Base-by-base conservation (phyloP, 1,139 yeast genomes). In the Suhomyces wounanorum region DNA sequence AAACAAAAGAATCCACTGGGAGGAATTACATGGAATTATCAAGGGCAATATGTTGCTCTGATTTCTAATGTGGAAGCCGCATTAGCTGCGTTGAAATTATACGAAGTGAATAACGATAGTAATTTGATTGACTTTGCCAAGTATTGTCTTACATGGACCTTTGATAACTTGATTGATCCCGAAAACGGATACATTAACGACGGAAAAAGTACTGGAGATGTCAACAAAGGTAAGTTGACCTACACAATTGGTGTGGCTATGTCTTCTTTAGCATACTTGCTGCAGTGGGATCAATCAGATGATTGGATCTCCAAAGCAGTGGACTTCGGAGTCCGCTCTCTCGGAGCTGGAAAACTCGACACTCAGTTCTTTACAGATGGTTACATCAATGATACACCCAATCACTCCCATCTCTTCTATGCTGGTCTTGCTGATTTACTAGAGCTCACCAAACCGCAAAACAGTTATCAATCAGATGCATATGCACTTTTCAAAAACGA, bases 231-330 rank as follows among this genome's bases (percentile, higher is more conserved):
- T 0, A 70, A 72, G 52, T 62, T 73, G 43, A 61, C 77, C 3
- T 73, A 73, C 55, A 70, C 77, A 2, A 67, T 70, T 10, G 78
- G 77, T 1, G 58, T 60, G 14, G 66, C 70, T n/a, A 60, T 73
- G 45, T 68, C 73, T 10, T 59, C 72, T 2, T 62, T 69, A 49
- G 65, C 73, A 0, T 65, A 64, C 48, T 57, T 73, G 46, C 42
- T 42, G 50, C 51, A 53, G 18, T 44, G 37, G 43, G 56, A 55
- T 35, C 36, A 39, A 11, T 48, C 54, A 16, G 40, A 50, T n/a
- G 49, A 54, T 35, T 59, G 60, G 60, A 30, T 50, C 18, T 30
- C 47, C 31, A 51, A 54, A 38, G 62, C 60, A n/a, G 47, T 57
- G 9, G 52, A 53, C 11, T 51, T 59, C 8, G 59, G 55, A 6